A percentile compares a stretch with the other conserved stretches of the same genome.
These are phyloP conservation scores for Rhypophila decipiens DNA, from an alignment of 495 filamentous ascomycete species.

Conservation along the genomic window DNA sequence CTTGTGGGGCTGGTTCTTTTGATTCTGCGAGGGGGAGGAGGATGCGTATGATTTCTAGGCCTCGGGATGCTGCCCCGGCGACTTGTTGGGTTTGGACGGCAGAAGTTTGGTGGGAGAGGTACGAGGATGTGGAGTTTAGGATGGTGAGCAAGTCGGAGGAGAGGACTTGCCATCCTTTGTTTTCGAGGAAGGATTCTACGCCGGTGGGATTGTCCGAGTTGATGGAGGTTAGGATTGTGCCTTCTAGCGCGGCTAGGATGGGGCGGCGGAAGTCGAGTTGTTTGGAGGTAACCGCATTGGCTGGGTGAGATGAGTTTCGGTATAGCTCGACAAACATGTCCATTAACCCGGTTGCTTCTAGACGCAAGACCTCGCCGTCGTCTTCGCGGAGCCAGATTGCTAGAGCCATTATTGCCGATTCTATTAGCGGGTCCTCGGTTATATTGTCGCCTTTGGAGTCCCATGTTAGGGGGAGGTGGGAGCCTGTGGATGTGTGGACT, in stretches of 20 bases:
- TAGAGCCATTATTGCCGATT: conserved; percentile 47
- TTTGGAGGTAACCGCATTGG: conserved; percentile 8
- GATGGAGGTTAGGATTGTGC: too few relatives aligned
- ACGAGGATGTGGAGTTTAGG: conserved; percentile 17
- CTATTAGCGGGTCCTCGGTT: conserved; percentile 38
- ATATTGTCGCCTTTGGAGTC: conserved; percentile 34
- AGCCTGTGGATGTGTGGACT: conserved; percentile 22
- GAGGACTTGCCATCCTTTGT: conserved; percentile 46
- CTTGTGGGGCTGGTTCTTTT: conserved; percentile 28
- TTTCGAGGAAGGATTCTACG: conserved; percentile 33
- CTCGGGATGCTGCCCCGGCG: conserved; percentile 33
- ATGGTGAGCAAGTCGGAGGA: conserved; percentile 38
- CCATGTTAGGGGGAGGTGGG: conserved; percentile 44
- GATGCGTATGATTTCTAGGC: conserved; percentile 47
- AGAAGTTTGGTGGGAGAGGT: conserved; percentile 3
- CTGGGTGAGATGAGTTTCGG: too few relatives aligned
- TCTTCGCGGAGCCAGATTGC: conserved; percentile 60
- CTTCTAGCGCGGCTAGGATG: conserved; percentile 49
- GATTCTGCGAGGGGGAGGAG: conserved; percentile 40
- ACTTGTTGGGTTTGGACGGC: not conserved
- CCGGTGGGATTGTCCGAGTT: conserved; percentile 38
- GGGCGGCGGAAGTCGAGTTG: conserved; percentile 44
- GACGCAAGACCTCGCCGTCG: conserved; percentile 48
- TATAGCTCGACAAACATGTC: conserved; percentile 57
- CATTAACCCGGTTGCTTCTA: conserved; percentile 47